phyloP scores from a whole-genome alignment of 305 asterid species.

The Salvia sclarea region DNA sequence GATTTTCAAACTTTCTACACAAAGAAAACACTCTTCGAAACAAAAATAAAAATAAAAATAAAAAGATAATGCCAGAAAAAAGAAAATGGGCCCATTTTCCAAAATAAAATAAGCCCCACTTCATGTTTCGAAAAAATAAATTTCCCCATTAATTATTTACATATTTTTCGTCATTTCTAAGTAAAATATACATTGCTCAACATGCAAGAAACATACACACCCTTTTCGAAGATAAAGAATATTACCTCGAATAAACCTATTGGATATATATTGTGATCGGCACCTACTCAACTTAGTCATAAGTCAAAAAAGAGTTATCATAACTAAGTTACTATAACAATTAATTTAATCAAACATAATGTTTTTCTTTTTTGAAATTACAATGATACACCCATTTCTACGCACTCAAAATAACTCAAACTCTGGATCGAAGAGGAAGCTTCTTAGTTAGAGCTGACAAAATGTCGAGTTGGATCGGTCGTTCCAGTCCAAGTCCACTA shows the following conservation, averaged over 20 bases:
- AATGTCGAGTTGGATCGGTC: too few species aligned
- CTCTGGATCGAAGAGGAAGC: too few species aligned
- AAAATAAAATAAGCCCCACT: neutral
- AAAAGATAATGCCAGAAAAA: too few species aligned
- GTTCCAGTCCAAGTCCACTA: too few species aligned
- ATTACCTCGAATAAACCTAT: neutral
- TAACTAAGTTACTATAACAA: too few species aligned
- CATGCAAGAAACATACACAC: slow-evolving; percentile 17
- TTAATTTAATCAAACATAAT: too few species aligned
- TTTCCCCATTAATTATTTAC: neutral
- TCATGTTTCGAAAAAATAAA: neutral
- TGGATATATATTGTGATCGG: too few species aligned
- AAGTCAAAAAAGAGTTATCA: neutral
- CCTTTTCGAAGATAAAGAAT: neutral
- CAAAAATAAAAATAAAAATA: too few species aligned
- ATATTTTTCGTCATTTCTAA: neutral
- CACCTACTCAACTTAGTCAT: neutral
- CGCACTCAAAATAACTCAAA: too few species aligned
- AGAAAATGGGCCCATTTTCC: slow-evolving; percentile 25
- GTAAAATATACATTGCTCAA: neutral
- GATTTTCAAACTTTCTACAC: slow-evolving; percentile 18
- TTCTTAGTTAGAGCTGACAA: too few species aligned
- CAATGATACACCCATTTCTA: too few species aligned
- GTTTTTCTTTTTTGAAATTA: too few species aligned
- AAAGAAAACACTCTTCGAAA: slow-evolving; percentile 18